Percentiles rank a stretch among this genome's conserved stretches.
These are phyloP conservation scores for Tarenaya hassleriana DNA, from an alignment of 345 rosid genomes.

Conservation along the genomic window DNA sequence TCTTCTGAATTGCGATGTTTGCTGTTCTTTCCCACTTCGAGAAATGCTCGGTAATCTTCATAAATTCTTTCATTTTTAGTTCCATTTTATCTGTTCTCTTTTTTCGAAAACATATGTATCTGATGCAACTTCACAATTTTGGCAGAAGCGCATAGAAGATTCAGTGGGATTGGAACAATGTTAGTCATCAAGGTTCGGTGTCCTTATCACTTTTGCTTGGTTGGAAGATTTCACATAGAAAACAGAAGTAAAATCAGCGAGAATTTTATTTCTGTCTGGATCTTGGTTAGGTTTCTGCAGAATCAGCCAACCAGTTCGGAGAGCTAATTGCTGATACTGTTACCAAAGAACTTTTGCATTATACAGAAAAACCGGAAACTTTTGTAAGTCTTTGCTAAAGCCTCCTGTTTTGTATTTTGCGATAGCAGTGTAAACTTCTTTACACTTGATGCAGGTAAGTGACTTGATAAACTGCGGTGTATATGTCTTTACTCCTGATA, in stretches of 20 bases:
- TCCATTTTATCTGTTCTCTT: neutral
- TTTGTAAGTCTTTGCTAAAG: slow-evolving; percentile 46
- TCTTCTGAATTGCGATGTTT: too few species aligned
- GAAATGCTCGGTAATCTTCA: slow-evolving; percentile 57
- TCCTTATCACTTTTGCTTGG: neutral
- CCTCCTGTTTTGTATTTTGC: neutral
- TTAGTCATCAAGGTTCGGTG: slow-evolving; percentile 63
- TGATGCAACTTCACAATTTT: neutral
- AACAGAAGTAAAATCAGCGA: slow-evolving; percentile 5
- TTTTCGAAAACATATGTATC: neutral
- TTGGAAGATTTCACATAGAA: neutral
- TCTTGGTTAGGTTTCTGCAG: slow-evolving; percentile 67
- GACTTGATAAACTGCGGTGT: slow-evolving; percentile 83
- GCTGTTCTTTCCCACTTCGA: slow-evolving; percentile 60
- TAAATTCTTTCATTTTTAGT: neutral
- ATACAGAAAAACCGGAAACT: slow-evolving; percentile 89
- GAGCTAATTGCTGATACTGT: slow-evolving; percentile 72
- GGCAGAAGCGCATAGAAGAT: slow-evolving; percentile 63
- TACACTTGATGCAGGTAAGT: slow-evolving; percentile 51
- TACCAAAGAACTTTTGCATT: slow-evolving; percentile 74
- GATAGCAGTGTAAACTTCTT: neutral
- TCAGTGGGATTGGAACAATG: slow-evolving; percentile 75
- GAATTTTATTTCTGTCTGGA: neutral
- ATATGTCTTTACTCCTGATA: slow-evolving; percentile 58
- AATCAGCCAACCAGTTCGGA: slow-evolving; percentile 78